Conservation (phyloP, 306 rosid genomes). For the Medicago arabica region DNA sequence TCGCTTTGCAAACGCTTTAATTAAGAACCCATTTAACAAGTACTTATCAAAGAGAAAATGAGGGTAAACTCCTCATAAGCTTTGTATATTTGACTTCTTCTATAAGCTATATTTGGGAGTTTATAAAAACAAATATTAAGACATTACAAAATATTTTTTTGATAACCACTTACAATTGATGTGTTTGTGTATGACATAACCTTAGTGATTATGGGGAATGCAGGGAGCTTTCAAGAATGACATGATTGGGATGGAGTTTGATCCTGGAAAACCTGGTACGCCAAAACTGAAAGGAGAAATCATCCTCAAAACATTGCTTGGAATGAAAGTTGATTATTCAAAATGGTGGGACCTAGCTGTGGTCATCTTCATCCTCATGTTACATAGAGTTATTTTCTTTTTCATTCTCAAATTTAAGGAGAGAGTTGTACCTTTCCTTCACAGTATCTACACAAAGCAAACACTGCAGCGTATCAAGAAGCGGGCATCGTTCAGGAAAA, state of each 20-base stretch:
- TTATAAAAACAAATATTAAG: background rate
- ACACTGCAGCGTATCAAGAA: constrained; percentile 65
- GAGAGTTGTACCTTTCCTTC: constrained; percentile 61
- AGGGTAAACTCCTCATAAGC: no score
- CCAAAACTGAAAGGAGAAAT: constrained; percentile 76
- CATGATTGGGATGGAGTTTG: constrained; percentile 81
- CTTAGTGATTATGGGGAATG: constrained; percentile 23
- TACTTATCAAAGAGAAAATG: background rate
- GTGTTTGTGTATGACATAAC: background rate
- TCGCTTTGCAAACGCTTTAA: background rate
- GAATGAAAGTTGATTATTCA: constrained; percentile 62
- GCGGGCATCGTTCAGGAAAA: constrained; percentile 80
- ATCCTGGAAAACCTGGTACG: constrained; percentile 53
- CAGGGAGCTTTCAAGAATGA: constrained; percentile 95
- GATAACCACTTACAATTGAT: background rate
- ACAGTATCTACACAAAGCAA: constrained; percentile 54
- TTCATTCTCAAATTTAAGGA: constrained; percentile 74
- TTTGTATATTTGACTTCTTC: no score
- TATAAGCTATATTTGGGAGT: background rate
- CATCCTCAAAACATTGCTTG: constrained; percentile 65
- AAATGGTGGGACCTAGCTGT: constrained; percentile 95
- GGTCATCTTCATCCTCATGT: constrained; percentile 53
- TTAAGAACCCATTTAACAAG: background rate
- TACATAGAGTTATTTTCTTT: constrained; percentile 70
- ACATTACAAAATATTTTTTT: background rate